Base-by-base conservation (phyloP, 495 filamentous ascomycete species). In the Bacidia gigantensis region DNA sequence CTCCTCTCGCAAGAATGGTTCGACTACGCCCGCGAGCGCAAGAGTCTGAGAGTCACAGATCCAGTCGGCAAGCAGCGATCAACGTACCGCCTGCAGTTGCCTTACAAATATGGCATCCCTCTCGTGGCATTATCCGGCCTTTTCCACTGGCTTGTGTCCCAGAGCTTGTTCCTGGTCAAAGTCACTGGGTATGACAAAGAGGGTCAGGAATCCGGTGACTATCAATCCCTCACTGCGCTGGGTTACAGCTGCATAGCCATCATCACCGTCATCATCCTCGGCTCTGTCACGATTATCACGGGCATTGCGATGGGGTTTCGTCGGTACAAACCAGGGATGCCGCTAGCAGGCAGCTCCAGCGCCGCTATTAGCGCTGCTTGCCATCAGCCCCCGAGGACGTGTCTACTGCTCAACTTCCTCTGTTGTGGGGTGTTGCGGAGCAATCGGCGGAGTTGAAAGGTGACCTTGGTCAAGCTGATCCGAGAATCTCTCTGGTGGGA, bases 291-390 rank as follows among this genome's bases (percentile, higher is more conserved):
- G 12, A 39, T 70, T 1, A 17, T 68, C 1, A 24, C 55, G 0
- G 52, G 61, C 11, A 46, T 69, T 2, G 26, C 44, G 2, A 50
- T 46, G 23, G 53, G 62, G 0, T 60, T 64, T 39, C 50, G 62
- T 22, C 50, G 55, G 12, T 62, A 65, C 42, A 40, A 53, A 17
- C 48, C 39, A 2, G 63, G 61, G 2, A 67, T 72, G 29, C 71
- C 71, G 5, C 41, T 72, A 2, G 70, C 57, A 0, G 67, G 58
- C 2, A 69, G 60, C 45, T 69, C 64, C 50, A 72, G 70, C 46
- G 59, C 65, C 7, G 72, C 68, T 0, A 69, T 74, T 49, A 67
- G 67, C 50, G 72, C 73, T 0, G 72, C 73, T 0, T 76, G 67
- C 52, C 70, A 73, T 64, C 53, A 51, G 7, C 58, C 57, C 1